Percentiles rank a stretch among this genome's conserved stretches.
Evolutionary conservation across 345 rosid species (phyloP).

Genomic region (Bruguiera sexangula): DNA sequence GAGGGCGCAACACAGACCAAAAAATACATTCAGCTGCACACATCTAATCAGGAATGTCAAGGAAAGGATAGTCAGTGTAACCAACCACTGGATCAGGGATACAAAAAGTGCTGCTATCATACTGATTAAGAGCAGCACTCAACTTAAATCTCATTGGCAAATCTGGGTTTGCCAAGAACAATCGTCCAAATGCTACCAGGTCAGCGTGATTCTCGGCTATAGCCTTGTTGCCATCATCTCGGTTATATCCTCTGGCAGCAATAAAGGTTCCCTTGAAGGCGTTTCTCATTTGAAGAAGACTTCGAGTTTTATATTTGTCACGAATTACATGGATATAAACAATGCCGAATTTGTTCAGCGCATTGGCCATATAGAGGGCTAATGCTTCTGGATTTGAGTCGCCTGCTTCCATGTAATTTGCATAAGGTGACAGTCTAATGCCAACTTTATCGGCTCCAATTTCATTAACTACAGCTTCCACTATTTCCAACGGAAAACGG

Average conservation of each 20-base stretch:
- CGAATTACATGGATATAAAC: background rate
- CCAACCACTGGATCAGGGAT: background rate
- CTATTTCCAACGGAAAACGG: background rate
- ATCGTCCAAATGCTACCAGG: background rate
- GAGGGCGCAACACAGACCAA: too few relatives aligned
- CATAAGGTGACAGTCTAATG: background rate
- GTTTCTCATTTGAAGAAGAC: background rate
- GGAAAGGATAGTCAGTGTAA: background rate
- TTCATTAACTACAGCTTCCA: background rate
- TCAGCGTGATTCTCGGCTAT: background rate
- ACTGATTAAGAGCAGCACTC: background rate
- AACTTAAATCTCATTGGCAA: background rate
- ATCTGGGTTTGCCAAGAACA: slow-evolving; percentile 9
- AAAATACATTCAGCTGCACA: too few relatives aligned
- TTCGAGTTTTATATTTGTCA: background rate
- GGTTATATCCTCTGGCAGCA: background rate
- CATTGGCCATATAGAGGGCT: background rate
- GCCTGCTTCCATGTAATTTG: background rate
- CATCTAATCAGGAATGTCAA: too few relatives aligned
- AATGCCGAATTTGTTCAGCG: background rate
- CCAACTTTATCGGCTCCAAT: background rate
- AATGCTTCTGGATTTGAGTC: background rate
- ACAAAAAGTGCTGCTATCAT: background rate
- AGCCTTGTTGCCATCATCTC: background rate
- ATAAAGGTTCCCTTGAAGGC: background rate